Percentiles rank a stretch among this genome's conserved stretches.
Evolutionary conservation across 2,329 filamentous ascomycete genomes (phyloP).

Genomic region (Pseudocercospora fijiensis): DNA sequence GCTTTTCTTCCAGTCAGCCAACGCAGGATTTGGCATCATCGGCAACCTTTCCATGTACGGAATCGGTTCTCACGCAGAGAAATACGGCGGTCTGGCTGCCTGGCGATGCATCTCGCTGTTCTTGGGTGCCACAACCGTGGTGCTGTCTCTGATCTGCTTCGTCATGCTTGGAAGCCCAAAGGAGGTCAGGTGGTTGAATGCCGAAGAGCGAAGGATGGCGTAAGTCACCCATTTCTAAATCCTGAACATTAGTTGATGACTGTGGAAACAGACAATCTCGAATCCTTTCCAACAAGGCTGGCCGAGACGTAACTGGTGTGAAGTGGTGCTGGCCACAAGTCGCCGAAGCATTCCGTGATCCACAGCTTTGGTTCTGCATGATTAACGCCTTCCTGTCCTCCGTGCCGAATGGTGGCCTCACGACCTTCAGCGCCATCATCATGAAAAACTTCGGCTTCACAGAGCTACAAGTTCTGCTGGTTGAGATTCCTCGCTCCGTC

Average conservation of each 20-base stretch:
- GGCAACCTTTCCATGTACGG: conserved; percentile 31
- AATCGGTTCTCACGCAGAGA: conserved; percentile 30
- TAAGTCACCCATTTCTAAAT: conserved; percentile 8
- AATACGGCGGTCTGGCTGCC: conserved; percentile 29
- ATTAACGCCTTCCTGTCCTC: conserved; percentile 33
- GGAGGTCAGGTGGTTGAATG: conserved; percentile 33
- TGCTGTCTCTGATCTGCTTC: conserved; percentile 33
- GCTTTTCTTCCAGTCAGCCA: conserved; percentile 42
- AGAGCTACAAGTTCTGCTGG: conserved; percentile 38
- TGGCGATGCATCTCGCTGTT: conserved; percentile 36
- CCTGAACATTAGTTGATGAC: background rate
- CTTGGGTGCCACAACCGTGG: conserved; percentile 29
- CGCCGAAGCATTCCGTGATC: conserved; percentile 32
- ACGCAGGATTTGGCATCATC: conserved; percentile 39
- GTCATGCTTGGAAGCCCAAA: conserved; percentile 32
- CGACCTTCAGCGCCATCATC: conserved; percentile 32
- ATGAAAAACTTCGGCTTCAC: conserved; percentile 33
- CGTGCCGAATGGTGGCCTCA: conserved; percentile 33
- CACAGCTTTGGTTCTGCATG: conserved; percentile 33
- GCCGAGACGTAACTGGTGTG: conserved; percentile 34
- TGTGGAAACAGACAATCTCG: conserved; percentile 27
- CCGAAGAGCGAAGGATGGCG: conserved; percentile 33
- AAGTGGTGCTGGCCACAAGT: conserved; percentile 35
- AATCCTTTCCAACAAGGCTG: conserved; percentile 34
- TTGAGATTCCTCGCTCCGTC: conserved; percentile 37